Percentiles rank a stretch among this genome's conserved stretches.
These are phyloP conservation scores for Verruconis gallopava DNA, from an alignment of 2,329 filamentous ascomycete species.

Conservation along the genomic window DNA sequence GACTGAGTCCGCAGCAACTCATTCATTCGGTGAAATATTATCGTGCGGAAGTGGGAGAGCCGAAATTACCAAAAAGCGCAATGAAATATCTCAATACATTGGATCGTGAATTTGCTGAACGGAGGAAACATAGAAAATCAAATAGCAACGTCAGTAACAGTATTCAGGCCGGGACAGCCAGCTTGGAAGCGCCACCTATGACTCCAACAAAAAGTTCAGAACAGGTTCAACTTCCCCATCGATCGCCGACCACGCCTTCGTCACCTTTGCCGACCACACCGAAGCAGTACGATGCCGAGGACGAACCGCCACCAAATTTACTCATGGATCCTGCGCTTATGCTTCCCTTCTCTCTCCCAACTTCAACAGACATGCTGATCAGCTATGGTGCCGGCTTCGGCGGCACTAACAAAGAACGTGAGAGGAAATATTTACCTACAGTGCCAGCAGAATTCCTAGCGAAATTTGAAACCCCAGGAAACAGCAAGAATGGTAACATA, in stretches of 20 bases:
- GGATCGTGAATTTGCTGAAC: conserved; percentile 55
- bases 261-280: conserved; percentile 11
- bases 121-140: conserved; percentile 21
- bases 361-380: conserved; percentile 93
- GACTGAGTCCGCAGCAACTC: conserved; percentile 74
- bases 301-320: conserved; percentile 59
- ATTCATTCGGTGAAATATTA: conserved; percentile 90
- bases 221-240: conserved; percentile 11
- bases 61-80: conserved; percentile 74
- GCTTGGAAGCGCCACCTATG: conserved; percentile 25
- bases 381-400: conserved; percentile 92
- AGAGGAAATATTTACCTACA: conserved; percentile 89
- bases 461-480: conserved; percentile 56
- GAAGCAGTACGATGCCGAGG: conserved; percentile 45
- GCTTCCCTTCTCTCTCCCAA: conserved; percentile 88
- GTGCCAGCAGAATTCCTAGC: conserved; percentile 87
- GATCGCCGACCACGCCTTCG: conserved; percentile 12
- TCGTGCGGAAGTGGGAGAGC: conserved; percentile 88
- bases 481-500: conserved; percentile 14
- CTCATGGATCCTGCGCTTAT: conserved; percentile 83
- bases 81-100: conserved; percentile 74
- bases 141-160: background rate
- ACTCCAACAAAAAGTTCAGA: conserved; percentile 15
- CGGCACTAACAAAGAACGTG: conserved; percentile 78
- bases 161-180: conserved; percentile 12